Conservation (phyloP, 2,329 filamentous ascomycete species). For the Alternaria incomplexa region DNA sequence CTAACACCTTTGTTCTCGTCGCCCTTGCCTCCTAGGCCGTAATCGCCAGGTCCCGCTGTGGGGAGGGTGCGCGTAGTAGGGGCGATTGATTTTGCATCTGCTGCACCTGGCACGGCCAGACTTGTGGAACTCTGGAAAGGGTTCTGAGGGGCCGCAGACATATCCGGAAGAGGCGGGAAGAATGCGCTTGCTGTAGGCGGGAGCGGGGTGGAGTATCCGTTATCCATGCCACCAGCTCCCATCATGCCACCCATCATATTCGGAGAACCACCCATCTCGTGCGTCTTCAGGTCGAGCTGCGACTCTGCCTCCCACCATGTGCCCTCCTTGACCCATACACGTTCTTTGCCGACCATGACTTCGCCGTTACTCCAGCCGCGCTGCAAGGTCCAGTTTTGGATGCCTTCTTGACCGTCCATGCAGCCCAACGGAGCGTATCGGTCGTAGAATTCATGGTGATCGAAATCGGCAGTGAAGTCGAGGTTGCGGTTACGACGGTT, state of each 20-base stretch:
- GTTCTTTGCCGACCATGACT: constrained; percentile 86
- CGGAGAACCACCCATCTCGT: constrained; percentile 50
- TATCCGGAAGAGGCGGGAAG: constrained; percentile 66
- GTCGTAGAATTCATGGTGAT: constrained; percentile 86
- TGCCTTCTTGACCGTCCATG: constrained; percentile 86
- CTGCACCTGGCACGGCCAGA: constrained; percentile 55
- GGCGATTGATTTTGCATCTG: constrained; percentile 49
- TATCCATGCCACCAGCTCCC: constrained; percentile 68
- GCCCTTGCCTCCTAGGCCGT: constrained; percentile 85
- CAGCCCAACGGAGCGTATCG: constrained; percentile 86
- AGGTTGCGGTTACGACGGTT: constrained; percentile 89
- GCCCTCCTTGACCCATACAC: constrained; percentile 92
- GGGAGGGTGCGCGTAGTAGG: constrained; percentile 70
- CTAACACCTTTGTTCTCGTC: constrained; percentile 63
- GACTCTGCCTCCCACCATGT: constrained; percentile 98
- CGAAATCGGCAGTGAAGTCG: constrained; percentile 96
- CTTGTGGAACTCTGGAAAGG: constrained; percentile 63
- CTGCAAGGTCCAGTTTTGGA: constrained; percentile 92
- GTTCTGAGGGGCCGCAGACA: constrained; percentile 72
- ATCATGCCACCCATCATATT: constrained; percentile 59
- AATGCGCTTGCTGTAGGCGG: constrained; percentile 64
- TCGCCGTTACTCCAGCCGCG: constrained; percentile 98
- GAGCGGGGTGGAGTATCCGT: constrained; percentile 71
- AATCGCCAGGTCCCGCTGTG: constrained; percentile 70
- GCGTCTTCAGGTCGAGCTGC: constrained; percentile 87